These are phyloP conservation scores for Fusarium nanum DNA, from an alignment of 2,329 filamentous ascomycete genomes.

Conservation along the genomic window DNA sequence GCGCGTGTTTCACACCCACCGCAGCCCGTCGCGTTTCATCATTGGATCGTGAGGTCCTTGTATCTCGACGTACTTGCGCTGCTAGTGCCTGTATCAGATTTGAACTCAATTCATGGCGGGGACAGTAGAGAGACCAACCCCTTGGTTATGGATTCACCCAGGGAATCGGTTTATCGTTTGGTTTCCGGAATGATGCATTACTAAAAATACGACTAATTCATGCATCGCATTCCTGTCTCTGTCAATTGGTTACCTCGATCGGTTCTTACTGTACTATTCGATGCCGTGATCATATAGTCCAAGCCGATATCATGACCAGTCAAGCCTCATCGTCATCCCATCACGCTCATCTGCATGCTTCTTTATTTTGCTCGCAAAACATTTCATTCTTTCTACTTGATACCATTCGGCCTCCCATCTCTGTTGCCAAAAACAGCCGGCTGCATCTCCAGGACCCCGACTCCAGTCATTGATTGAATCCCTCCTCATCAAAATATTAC, in stretches of 20 bases:
- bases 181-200: slow-evolving; percentile 14
- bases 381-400: slow-evolving; percentile 46
- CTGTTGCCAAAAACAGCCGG: slow-evolving; percentile 36
- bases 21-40: slow-evolving; percentile 42
- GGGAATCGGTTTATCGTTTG: slow-evolving; percentile 10
- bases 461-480: slow-evolving; percentile 43
- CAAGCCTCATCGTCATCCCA: slow-evolving; percentile 1
- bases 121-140: slow-evolving; percentile 12
- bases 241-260: not conserved
- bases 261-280: not conserved
- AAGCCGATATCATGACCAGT: not conserved
- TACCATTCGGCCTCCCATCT: slow-evolving; percentile 36
- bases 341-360: slow-evolving; percentile 5
- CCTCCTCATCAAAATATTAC: slow-evolving; percentile 41
- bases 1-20: slow-evolving; percentile 47
- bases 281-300: slow-evolving; percentile 2
- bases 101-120: slow-evolving; percentile 9
- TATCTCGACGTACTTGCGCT: slow-evolving; percentile 18
- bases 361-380: slow-evolving; percentile 20
- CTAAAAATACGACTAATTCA: slow-evolving; percentile 35
- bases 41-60: slow-evolving; percentile 39
- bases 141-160: slow-evolving; percentile 19
- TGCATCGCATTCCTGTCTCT: slow-evolving; percentile 17
- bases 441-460: slow-evolving; percentile 36
- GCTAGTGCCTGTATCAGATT: slow-evolving; percentile 45